Conservation (phyloP, 169 alveolate genomes). For the Babesia gibsoni region DNA sequence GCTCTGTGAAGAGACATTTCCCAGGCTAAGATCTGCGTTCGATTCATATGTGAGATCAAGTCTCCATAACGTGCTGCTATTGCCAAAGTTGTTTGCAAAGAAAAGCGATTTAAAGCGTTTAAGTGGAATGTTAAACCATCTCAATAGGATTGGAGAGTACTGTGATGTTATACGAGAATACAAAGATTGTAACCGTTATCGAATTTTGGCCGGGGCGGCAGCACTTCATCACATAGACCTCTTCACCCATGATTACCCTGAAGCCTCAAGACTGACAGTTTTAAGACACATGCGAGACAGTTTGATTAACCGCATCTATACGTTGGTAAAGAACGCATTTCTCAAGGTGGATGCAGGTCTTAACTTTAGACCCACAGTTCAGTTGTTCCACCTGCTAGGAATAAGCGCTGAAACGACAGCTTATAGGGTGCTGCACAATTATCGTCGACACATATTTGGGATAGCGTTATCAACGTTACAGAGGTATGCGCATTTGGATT, state of each 20-base stretch:
- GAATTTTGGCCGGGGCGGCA: constrained; percentile 27
- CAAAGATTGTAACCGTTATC: neutral
- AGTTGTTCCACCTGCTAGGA: constrained; percentile 5
- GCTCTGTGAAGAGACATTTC: neutral
- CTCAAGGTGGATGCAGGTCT: neutral
- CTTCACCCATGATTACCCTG: neutral
- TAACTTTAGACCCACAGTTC: neutral
- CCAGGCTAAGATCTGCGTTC: constrained; percentile 13
- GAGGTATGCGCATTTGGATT: constrained; percentile 10
- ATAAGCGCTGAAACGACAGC: neutral
- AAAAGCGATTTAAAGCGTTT: neutral
- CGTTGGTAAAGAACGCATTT: neutral
- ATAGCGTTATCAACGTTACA: constrained; percentile 1
- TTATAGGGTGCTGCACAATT: neutral
- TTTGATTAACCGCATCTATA: constrained; percentile 6
- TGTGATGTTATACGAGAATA: constrained; percentile 8
- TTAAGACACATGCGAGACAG: neutral
- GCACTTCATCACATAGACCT: constrained; percentile 8
- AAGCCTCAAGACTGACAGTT: neutral
- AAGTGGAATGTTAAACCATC: neutral
- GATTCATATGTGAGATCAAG: constrained; percentile 35
- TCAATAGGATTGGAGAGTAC: neutral
- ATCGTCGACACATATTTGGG: constrained; percentile 20
- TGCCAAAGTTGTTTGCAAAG: neutral
- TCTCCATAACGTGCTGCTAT: constrained; percentile 10